phyloP scores from a whole-genome alignment of 495 filamentous ascomycete genomes.

The Collariella sp. region DNA sequence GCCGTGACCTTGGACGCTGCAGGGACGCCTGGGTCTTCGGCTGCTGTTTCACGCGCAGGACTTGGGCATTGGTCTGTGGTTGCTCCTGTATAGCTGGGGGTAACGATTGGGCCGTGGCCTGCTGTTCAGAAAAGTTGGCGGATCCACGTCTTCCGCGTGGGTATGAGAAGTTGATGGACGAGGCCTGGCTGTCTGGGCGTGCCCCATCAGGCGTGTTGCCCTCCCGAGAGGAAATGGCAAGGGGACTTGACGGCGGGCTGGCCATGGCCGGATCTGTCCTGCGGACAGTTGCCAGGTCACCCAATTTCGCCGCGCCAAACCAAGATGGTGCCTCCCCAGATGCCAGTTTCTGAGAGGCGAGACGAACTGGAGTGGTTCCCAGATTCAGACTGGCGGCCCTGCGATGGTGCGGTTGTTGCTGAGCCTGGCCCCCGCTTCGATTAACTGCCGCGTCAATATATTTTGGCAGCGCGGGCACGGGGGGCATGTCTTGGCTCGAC shows the following conservation, averaged over 20 bases:
- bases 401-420: constrained; percentile 10
- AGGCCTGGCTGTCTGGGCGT: constrained; percentile 51
- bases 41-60: background rate
- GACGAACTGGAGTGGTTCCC: constrained; percentile 31
- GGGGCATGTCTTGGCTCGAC: constrained; percentile 46
- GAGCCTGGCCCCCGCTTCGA: background rate
- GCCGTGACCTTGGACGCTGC: constrained; percentile 14
- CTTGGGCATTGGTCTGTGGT: background rate
- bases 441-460: constrained; percentile 26
- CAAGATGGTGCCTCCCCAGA: constrained; percentile 30
- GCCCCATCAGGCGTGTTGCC: constrained; percentile 9
- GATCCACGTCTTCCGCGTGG: constrained; percentile 40
- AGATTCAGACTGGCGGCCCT: constrained; percentile 26
- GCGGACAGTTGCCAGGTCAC: constrained; percentile 35
- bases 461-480: constrained; percentile 63
- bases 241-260: constrained; percentile 29
- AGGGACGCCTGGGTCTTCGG: background rate
- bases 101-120: background rate
- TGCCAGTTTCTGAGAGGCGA: constrained; percentile 38
- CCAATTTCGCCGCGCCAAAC: constrained; percentile 35
- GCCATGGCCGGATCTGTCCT: constrained; percentile 37
- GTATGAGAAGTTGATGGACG: constrained; percentile 80
- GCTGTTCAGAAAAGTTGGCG: constrained; percentile 19
- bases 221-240: constrained; percentile 12
- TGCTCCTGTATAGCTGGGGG: background rate